Evolutionary conservation across 192 early-diverging fungal genomes (phyloP).

Genomic region (Coemansia asiatica): DNA sequence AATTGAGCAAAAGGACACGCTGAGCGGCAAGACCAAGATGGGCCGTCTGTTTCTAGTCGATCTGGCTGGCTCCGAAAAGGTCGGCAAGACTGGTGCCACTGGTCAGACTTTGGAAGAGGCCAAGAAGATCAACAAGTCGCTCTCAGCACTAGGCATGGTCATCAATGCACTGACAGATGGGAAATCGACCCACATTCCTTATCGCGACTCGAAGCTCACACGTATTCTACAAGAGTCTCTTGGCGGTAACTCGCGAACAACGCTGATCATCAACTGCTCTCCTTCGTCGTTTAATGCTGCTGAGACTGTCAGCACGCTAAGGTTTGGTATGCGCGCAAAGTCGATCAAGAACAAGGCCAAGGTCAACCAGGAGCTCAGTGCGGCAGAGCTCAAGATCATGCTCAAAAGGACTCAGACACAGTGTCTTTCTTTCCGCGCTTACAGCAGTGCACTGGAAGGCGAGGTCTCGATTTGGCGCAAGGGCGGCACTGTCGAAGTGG

Average conservation of each 20-base stretch:
- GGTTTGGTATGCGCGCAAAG: slow-evolving; percentile 99
- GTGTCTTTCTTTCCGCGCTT: slow-evolving; percentile 76
- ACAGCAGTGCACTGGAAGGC: slow-evolving; percentile 80
- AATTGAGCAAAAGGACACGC: slow-evolving; percentile 92
- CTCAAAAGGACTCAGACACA: slow-evolving; percentile 89
- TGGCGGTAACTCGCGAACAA: slow-evolving; percentile 99
- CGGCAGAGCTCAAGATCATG: slow-evolving; percentile 91
- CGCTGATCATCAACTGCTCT: slow-evolving; percentile 97
- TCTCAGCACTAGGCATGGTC: slow-evolving; percentile 98
- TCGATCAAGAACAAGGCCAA: slow-evolving; percentile 99
- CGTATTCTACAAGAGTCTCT: slow-evolving; percentile 99
- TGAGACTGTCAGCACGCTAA: slow-evolving; percentile 90
- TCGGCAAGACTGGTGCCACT: slow-evolving; percentile 94
- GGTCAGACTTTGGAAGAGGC: slow-evolving; percentile 99
- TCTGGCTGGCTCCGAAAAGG: slow-evolving; percentile 98
- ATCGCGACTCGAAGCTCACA: slow-evolving; percentile 98
- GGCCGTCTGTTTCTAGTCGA: slow-evolving; percentile 96
- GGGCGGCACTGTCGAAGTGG: slow-evolving; percentile 67
- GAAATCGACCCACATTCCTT: slow-evolving; percentile 97
- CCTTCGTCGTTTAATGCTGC: slow-evolving; percentile 96
- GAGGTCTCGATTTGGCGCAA: slow-evolving; percentile 89
- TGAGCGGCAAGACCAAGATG: slow-evolving; percentile 82
- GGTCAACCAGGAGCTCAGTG: slow-evolving; percentile 94
- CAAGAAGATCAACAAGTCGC: slow-evolving; percentile 99
- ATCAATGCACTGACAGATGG: slow-evolving; percentile 98